Percentiles rank a stretch among this genome's conserved stretches.
phyloP scores from a whole-genome alignment of 164 flowering plant species.

The Piper betle region DNA sequence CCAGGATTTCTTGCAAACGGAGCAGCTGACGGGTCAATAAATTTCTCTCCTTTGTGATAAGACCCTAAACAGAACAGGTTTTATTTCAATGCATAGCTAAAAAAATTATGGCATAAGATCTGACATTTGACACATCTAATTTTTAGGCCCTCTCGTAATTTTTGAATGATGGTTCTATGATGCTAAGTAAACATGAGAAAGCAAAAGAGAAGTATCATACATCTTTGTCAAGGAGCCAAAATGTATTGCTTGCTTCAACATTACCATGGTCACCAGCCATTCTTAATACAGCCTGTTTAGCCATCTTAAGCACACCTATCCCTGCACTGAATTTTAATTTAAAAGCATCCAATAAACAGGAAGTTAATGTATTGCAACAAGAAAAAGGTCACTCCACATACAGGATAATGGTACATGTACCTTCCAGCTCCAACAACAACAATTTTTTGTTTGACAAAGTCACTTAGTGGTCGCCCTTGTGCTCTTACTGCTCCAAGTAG shows the following conservation, averaged over 20 bases:
- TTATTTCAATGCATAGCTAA: not conserved
- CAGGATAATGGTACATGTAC: conserved; percentile 20
- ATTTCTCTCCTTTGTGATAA: conserved; percentile 71
- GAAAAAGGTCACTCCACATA: not conserved
- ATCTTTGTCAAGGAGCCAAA: conserved; percentile 83
- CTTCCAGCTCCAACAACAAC: conserved; percentile 99
- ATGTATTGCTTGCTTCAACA: conserved; percentile 27
- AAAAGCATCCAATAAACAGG: conserved; percentile 7
- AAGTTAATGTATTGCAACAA: not conserved
- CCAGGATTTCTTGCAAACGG: conserved; percentile 57
- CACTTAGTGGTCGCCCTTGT: conserved; percentile 77
- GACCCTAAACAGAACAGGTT: conserved; percentile 46
- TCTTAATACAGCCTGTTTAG: conserved; percentile 62
- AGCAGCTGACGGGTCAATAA: conserved; percentile 76
- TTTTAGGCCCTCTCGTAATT: too few relatives aligned
- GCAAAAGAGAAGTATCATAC: conserved; percentile 21
- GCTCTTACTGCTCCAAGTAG: conserved; percentile 92
- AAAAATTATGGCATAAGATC: not conserved
- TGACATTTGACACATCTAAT: not conserved
- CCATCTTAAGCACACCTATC: conserved; percentile 87
- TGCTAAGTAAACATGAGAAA: not conserved
- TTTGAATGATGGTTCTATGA: too few relatives aligned
- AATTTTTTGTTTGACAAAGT: conserved; percentile 87
- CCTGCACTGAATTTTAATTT: conserved; percentile 73
- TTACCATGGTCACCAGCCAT: conserved; percentile 40